These are phyloP conservation scores for Fusarium sp. DNA, from an alignment of 2,329 filamentous ascomycete genomes.

Conservation along the genomic window DNA sequence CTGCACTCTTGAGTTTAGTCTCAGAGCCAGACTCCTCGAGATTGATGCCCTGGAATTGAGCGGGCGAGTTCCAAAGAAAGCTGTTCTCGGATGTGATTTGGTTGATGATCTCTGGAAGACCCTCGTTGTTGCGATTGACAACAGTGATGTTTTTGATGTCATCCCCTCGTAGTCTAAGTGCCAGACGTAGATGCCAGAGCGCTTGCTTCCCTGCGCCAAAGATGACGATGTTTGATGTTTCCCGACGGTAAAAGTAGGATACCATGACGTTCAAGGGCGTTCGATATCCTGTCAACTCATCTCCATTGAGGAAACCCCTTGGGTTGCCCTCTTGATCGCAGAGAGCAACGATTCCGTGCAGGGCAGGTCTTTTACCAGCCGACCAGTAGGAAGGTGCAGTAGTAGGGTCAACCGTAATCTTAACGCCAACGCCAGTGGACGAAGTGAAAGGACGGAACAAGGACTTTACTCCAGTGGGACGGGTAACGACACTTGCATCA, in stretches of 20 bases:
- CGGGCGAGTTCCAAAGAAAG: not conserved
- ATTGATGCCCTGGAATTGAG: constrained; percentile 1
- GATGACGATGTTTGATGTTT: constrained; percentile 4
- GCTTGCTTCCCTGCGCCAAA: constrained; percentile 7
- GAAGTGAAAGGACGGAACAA: too few relatives aligned
- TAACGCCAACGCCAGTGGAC: too few relatives aligned
- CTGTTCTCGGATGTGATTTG: not conserved
- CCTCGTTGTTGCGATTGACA: not conserved
- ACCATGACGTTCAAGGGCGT: constrained; percentile 10
- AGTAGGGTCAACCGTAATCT: too few relatives aligned
- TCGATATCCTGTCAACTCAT: constrained; percentile 6
- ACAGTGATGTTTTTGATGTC: constrained; percentile 6
- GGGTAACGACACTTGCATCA: too few relatives aligned
- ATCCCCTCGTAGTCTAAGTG: not conserved
- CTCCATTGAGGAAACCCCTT: not conserved
- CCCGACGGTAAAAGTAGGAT: constrained; percentile 2
- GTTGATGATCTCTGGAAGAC: not conserved
- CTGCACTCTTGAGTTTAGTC: too few relatives aligned
- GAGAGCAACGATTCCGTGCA: too few relatives aligned
- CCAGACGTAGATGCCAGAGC: not conserved
- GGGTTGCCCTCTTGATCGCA: not conserved
- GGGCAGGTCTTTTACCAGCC: too few relatives aligned
- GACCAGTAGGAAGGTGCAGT: too few relatives aligned
- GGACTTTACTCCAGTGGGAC: too few relatives aligned
- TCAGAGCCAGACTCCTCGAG: not conserved